Conservation (phyloP, 73 alveolate genomes). For the Paramecium primaurelia region DNA sequence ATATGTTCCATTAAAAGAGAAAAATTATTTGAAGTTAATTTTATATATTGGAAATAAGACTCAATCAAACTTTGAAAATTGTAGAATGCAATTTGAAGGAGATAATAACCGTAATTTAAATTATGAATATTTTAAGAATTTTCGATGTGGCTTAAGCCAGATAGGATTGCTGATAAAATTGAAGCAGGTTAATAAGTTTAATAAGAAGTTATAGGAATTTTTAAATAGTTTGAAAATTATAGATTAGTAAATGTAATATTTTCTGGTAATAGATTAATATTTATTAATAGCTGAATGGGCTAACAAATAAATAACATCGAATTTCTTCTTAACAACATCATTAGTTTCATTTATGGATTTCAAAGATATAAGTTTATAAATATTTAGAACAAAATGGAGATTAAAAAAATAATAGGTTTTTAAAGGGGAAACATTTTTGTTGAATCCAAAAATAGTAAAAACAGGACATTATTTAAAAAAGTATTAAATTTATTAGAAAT, state of each 20-base stretch:
- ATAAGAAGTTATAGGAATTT: background rate
- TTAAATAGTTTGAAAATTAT: background rate
- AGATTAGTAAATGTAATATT: background rate
- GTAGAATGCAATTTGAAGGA: background rate
- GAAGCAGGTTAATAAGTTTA: background rate
- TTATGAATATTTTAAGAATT: background rate
- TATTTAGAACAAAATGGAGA: slow-evolving; percentile 29
- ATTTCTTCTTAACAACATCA: background rate
- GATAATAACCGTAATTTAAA: background rate
- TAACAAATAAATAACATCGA: background rate
- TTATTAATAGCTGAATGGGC: background rate
- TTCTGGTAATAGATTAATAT: background rate
- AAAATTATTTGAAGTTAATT: background rate
- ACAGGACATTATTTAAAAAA: background rate
- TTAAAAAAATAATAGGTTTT: background rate
- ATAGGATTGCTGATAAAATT: background rate
- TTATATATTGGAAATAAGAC: slow-evolving; percentile 22
- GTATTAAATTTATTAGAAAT: background rate
- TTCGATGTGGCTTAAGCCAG: slow-evolving; percentile 27
- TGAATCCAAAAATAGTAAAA: slow-evolving; percentile 3
- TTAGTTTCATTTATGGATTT: slow-evolving; percentile 20
- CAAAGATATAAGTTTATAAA: background rate
- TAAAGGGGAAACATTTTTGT: background rate
- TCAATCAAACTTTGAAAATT: background rate
- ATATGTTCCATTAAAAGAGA: slow-evolving; percentile 9